These are phyloP conservation scores for Pedinophyceae sp. DNA, from an alignment of 139 green algal species.

Conservation along the genomic window DNA sequence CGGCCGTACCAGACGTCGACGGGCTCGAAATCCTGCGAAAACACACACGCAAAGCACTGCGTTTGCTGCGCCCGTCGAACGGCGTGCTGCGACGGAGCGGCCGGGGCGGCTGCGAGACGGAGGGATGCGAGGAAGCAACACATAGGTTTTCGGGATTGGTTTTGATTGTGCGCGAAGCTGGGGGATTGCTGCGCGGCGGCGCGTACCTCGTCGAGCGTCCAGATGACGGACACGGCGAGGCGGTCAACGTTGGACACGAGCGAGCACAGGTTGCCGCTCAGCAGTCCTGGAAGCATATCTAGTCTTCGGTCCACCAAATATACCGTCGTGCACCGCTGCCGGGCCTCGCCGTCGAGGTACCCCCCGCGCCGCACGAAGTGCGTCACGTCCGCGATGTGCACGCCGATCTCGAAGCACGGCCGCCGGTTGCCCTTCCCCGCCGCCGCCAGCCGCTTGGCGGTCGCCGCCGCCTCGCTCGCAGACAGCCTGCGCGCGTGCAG, in stretches of 20 bases:
- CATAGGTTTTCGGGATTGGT: too few relatives aligned
- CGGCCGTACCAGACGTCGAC: conserved; percentile 40
- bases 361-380: conserved; percentile 54
- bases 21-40: conserved; percentile 16
- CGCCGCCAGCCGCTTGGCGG: too few relatives aligned
- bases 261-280: conserved; percentile 81
- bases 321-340: conserved; percentile 33
- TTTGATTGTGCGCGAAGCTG: too few relatives aligned
- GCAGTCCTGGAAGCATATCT: conserved; percentile 74
- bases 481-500: conserved; percentile 42
- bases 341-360: conserved; percentile 62
- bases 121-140: too few relatives aligned
- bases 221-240: conserved; percentile 79
- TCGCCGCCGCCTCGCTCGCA: too few relatives aligned
- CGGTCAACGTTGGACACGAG: conserved; percentile 62
- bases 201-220: too few relatives aligned
- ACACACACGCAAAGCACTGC: too few relatives aligned
- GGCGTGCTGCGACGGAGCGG: too few relatives aligned
- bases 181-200: too few relatives aligned
- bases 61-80: too few relatives aligned
- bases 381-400: conserved; percentile 83
- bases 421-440: conserved; percentile 11
- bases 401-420: conserved; percentile 51
- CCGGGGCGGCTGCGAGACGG: too few relatives aligned
- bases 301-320: conserved; percentile 65